phyloP scores from a whole-genome alignment of 257 asterid species.

The Ballota nigra region DNA sequence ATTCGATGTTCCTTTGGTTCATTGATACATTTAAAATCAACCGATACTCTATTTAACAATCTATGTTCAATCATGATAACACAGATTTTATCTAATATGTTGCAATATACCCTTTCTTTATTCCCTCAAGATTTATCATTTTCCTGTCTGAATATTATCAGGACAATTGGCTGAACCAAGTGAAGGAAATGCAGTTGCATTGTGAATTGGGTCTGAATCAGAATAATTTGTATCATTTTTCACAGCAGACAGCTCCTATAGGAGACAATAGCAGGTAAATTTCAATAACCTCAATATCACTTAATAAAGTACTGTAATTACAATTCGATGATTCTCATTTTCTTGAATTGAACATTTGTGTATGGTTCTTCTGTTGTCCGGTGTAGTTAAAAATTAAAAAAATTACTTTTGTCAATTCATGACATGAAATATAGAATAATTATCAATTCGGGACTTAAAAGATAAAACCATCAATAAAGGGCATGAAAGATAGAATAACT shows the following conservation, averaged over 20 bases:
- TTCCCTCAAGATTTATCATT: background rate
- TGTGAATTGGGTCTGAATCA: constrained; percentile 67
- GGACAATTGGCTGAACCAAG: constrained; percentile 89
- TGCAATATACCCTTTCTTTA: background rate
- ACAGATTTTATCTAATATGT: background rate
- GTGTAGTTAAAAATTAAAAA: too few species aligned
- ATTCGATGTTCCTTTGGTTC: background rate
- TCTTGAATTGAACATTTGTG: background rate
- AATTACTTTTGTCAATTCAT: too few species aligned
- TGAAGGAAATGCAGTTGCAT: constrained; percentile 78
- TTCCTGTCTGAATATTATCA: constrained; percentile 32
- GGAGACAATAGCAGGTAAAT: constrained; percentile 41
- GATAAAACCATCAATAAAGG: too few species aligned
- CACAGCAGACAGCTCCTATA: constrained; percentile 28
- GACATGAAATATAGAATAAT: too few species aligned
- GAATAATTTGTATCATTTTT: constrained; percentile 24
- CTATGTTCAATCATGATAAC: too few species aligned
- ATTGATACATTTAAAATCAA: background rate
- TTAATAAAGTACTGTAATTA: background rate
- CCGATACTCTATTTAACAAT: background rate
- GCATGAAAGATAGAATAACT: too few species aligned
- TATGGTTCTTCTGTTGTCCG: too few species aligned
- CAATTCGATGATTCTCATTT: background rate
- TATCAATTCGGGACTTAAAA: too few species aligned
- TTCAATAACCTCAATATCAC: background rate